A percentile compares a stretch with the other conserved stretches of the same genome.
These are phyloP conservation scores for Taiwanofungus camphoratus DNA, from an alignment of 1,284 basidiomycete species.

Conservation along the genomic window DNA sequence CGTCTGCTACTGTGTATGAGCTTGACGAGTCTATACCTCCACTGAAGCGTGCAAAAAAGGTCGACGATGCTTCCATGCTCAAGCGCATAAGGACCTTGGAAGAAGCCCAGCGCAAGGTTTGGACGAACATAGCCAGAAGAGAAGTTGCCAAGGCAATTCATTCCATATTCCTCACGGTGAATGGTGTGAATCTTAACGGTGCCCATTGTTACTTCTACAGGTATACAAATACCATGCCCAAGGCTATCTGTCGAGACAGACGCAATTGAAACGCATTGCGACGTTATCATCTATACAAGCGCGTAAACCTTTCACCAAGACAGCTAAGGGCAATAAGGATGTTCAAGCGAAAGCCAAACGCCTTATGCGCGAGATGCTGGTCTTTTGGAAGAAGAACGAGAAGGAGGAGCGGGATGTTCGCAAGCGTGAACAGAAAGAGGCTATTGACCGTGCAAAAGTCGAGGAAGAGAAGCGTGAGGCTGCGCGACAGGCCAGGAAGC, in stretches of 20 bases:
- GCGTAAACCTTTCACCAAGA: slow-evolving; percentile 76
- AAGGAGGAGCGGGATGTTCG: slow-evolving; percentile 92
- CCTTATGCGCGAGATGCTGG: slow-evolving; percentile 90
- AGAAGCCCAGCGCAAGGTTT: slow-evolving; percentile 81
- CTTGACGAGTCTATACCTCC: slow-evolving; percentile 63
- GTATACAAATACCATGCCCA: slow-evolving; percentile 74
- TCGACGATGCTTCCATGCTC: slow-evolving; percentile 63
- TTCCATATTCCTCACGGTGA: too few relatives aligned
- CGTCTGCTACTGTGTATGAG: slow-evolving; percentile 60
- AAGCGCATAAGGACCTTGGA: slow-evolving; percentile 74
- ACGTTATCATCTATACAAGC: slow-evolving; percentile 75
- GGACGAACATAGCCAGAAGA: slow-evolving; percentile 77
- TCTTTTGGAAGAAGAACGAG: slow-evolving; percentile 98
- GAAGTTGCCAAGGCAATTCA: slow-evolving; percentile 73
- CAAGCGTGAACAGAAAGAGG: slow-evolving; percentile 93
- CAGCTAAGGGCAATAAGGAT: slow-evolving; percentile 84
- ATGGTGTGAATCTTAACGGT: too few relatives aligned
- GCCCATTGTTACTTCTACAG: too few relatives aligned
- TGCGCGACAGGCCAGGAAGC: slow-evolving; percentile 91
- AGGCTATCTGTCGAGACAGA: slow-evolving; percentile 58
- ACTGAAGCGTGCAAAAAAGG: slow-evolving; percentile 66
- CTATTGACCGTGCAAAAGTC: slow-evolving; percentile 81
- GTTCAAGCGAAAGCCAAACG: slow-evolving; percentile 84
- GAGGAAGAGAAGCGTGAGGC: slow-evolving; percentile 98
- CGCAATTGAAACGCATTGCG: slow-evolving; percentile 75